Conservation (phyloP, 2,329 filamentous ascomycete genomes). For the Microcyclospora tardicrescens region DNA sequence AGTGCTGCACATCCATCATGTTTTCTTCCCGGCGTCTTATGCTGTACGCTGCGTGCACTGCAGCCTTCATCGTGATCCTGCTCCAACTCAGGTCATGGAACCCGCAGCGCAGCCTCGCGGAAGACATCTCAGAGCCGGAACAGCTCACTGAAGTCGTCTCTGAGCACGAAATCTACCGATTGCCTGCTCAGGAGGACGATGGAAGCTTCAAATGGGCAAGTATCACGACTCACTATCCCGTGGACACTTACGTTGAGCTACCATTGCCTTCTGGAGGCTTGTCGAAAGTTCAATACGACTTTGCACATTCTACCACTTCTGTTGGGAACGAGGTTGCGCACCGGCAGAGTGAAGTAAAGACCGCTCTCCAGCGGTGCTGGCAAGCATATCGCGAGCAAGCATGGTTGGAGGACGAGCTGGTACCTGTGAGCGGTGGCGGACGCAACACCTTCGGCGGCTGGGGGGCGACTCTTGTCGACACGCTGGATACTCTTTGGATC, state of each 20-base stretch:
- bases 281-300: conserved; percentile 31
- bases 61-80: too few species aligned
- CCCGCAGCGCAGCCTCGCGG: too few species aligned
- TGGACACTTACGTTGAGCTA: conserved; percentile 23
- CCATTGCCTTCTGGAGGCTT: conserved; percentile 27
- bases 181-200: too few species aligned
- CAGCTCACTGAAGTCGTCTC: too few species aligned
- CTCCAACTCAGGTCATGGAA: too few species aligned
- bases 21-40: too few species aligned
- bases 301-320: conserved; percentile 26
- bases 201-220: conserved; percentile 25
- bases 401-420: conserved; percentile 76
- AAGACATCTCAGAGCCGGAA: too few species aligned
- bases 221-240: conserved; percentile 27
- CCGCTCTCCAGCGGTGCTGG: conserved; percentile 69
- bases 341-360: conserved; percentile 53
- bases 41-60: too few species aligned
- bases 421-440: conserved; percentile 47
- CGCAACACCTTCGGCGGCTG: conserved; percentile 81
- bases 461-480: conserved; percentile 78
- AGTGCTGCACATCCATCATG: too few species aligned
- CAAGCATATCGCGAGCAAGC: conserved; percentile 64
- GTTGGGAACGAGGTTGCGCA: conserved; percentile 15
- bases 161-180: too few species aligned
- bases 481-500: conserved; percentile 61